phyloP scores from a whole-genome alignment of 345 rosid genomes.

The Citrus inodora region DNA sequence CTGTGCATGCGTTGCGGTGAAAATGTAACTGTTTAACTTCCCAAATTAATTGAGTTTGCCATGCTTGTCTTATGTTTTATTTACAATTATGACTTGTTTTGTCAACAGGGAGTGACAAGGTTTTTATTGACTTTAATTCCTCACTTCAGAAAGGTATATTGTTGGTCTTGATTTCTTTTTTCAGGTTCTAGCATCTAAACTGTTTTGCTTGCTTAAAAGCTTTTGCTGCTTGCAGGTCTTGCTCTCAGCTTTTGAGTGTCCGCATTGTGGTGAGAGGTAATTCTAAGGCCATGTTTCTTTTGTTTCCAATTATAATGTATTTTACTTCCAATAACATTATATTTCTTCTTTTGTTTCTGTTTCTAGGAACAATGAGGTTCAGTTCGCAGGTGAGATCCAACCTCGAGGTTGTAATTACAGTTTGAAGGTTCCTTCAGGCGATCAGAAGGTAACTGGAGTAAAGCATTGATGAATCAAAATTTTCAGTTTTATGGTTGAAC shows the following conservation, averaged over 20 bases:
- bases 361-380: conserved; percentile 85
- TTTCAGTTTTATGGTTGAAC: conserved; percentile 1
- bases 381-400: conserved; percentile 95
- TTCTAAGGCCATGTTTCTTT: not conserved
- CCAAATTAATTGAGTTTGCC: not conserved
- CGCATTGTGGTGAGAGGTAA: conserved; percentile 90
- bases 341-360: not conserved
- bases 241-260: conserved; percentile 88
- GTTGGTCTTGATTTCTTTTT: not conserved
- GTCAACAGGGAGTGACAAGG: conserved; percentile 62
- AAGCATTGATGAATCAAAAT: not conserved
- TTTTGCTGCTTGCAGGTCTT: conserved; percentile 50
- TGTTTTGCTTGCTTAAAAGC: not conserved
- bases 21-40: conserved; percentile 40
- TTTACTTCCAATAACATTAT: not conserved
- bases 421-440: conserved; percentile 58
- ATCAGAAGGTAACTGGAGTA: conserved; percentile 45
- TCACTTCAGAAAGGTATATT: conserved; percentile 72
- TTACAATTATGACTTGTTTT: not conserved
- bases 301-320: not conserved
- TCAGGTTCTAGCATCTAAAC: not conserved
- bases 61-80: not conserved
- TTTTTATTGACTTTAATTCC: conserved; percentile 82
- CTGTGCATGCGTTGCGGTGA: conserved; percentile 91
- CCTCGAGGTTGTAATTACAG: conserved; percentile 62